Evolutionary conservation across 305 asterid species (phyloP).

Genomic region (Fraxinus nigra): DNA sequence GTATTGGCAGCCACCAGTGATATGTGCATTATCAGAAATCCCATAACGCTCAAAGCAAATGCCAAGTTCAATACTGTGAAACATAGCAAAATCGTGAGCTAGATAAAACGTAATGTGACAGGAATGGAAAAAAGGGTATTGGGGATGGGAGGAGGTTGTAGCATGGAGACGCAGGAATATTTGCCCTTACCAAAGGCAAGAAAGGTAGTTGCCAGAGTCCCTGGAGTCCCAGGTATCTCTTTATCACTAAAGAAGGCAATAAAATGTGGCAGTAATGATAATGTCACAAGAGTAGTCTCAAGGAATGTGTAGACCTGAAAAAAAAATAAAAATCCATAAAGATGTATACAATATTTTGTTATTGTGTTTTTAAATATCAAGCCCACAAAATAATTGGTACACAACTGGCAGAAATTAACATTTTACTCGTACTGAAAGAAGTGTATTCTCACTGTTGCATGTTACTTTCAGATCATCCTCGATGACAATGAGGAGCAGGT

Average conservation of each 20-base stretch:
- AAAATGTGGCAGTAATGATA: slow-evolving; percentile 75
- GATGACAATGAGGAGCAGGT: background rate
- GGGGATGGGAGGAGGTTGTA: background rate
- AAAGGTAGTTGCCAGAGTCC: slow-evolving; percentile 90
- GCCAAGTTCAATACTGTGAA: slow-evolving; percentile 57
- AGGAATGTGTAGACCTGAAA: slow-evolving; percentile 94
- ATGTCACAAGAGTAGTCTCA: slow-evolving; percentile 78
- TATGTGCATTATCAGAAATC: slow-evolving; percentile 59
- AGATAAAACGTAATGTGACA: background rate
- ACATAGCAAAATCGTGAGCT: slow-evolving; percentile 4
- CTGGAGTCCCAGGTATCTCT: slow-evolving; percentile 92
- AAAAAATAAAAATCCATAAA: background rate
- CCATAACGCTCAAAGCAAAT: slow-evolving; percentile 62
- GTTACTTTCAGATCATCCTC: background rate
- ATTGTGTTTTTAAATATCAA: background rate
- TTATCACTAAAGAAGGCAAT: slow-evolving; percentile 91
- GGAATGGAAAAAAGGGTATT: background rate
- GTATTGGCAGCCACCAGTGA: slow-evolving; percentile 60
- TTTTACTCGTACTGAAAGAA: background rate
- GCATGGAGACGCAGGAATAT: background rate
- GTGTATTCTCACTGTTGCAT: background rate
- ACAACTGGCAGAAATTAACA: background rate
- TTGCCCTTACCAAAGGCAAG: slow-evolving; percentile 77
- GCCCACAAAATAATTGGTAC: background rate
- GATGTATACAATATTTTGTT: background rate